Conservation (phyloP, 176 grass and related monocot genomes). For the Avena atlantica region DNA sequence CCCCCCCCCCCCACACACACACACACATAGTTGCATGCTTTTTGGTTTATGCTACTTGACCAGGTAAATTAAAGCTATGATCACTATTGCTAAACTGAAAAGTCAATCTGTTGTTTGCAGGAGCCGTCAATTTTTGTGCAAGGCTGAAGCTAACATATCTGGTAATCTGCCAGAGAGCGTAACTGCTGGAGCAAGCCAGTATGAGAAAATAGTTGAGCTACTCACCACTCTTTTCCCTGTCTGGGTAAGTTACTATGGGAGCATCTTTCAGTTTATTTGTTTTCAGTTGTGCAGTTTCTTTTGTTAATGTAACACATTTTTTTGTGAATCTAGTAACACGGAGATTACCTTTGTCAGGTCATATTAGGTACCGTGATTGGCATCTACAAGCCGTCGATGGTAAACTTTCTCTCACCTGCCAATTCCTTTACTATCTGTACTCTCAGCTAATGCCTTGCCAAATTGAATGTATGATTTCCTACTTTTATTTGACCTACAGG, state of each 20-base stretch:
- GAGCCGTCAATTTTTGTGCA: slow-evolving; percentile 71
- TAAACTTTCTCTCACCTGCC: slow-evolving; percentile 47
- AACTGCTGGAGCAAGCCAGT: slow-evolving; percentile 59
- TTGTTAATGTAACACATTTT: slow-evolving; percentile 24
- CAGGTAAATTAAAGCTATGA: not conserved
- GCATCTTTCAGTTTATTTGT: slow-evolving; percentile 38
- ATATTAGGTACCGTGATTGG: slow-evolving; percentile 89
- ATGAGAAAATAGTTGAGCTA: slow-evolving; percentile 88
- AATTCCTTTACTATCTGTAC: slow-evolving; percentile 28
- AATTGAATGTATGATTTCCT: slow-evolving; percentile 39
- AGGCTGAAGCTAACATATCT: slow-evolving; percentile 81
- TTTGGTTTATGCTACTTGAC: slow-evolving; percentile 21
- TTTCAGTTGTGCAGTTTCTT: slow-evolving; percentile 19
- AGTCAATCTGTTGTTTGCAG: slow-evolving; percentile 58
- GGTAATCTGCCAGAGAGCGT: slow-evolving; percentile 66
- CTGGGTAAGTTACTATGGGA: slow-evolving; percentile 66
- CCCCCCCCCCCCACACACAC: not conserved
- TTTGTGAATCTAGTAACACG: slow-evolving; percentile 34
- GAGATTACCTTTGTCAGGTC: slow-evolving; percentile 59
- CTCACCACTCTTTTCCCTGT: slow-evolving; percentile 97
- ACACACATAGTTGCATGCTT: not conserved
- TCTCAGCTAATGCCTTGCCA: slow-evolving; percentile 11
- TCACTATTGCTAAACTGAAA: slow-evolving; percentile 23
- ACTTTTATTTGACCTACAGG: slow-evolving; percentile 52
- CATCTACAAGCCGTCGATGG: slow-evolving; percentile 92